phyloP scores from a whole-genome alignment of 805 yeast species.

The Lipomyces chichibuensis region DNA sequence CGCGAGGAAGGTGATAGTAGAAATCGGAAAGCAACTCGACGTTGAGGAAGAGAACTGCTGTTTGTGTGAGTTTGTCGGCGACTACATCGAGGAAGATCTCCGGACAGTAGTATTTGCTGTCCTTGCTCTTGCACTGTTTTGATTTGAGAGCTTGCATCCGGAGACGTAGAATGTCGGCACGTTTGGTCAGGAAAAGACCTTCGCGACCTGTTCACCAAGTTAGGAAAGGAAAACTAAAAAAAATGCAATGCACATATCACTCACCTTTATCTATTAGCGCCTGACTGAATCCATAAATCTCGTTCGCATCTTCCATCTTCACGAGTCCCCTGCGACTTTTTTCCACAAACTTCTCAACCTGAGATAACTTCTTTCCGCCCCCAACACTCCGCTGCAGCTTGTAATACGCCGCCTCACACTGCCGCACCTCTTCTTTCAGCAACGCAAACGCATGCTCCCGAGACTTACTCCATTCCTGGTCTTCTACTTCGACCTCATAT shows the following conservation, averaged over 20 bases:
- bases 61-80: conserved; percentile 85
- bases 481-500: conserved; percentile 95
- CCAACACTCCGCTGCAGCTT: conserved; percentile 73
- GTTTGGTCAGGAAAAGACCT: conserved; percentile 75
- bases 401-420: conserved; percentile 69
- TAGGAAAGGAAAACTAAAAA: not conserved
- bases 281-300: conserved; percentile 82
- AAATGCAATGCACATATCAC: not conserved
- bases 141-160: conserved; percentile 76
- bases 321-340: conserved; percentile 29
- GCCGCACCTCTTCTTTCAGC: conserved; percentile 80
- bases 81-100: conserved; percentile 92
- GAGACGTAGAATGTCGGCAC: conserved; percentile 70
- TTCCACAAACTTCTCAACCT: conserved; percentile 71
- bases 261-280: conserved; percentile 64
- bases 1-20: conserved; percentile 94
- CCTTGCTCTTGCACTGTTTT: conserved; percentile 73
- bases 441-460: conserved; percentile 75
- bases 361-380: conserved; percentile 69
- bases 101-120: conserved; percentile 88
- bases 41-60: conserved; percentile 88
- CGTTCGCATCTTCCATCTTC: conserved; percentile 52
- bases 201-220: conserved; percentile 55
- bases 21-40: conserved; percentile 94
- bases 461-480: conserved; percentile 86